These are phyloP conservation scores for Asterionellopsis glacialis DNA, from an alignment of 108 stramenopile species.

Conservation along the genomic window DNA sequence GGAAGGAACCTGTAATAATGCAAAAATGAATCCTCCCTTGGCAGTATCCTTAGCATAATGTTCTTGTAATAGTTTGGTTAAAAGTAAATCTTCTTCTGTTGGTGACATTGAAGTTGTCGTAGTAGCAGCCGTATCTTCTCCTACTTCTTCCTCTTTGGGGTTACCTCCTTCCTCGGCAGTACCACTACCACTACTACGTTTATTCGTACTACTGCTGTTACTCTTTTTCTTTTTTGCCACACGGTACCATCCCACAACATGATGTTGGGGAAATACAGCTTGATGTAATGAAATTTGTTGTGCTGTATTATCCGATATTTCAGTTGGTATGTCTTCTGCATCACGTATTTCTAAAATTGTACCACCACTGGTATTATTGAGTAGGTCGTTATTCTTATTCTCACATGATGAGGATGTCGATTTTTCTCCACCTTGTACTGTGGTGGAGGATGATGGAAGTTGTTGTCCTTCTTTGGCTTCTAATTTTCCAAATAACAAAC, in stretches of 20 bases:
- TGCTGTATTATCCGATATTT: conserved; percentile 30
- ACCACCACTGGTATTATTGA: neutral
- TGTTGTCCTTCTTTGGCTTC: no score
- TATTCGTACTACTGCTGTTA: no score
- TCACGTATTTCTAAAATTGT: conserved; percentile 23
- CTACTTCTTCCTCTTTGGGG: no score
- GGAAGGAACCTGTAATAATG: conserved; percentile 25
- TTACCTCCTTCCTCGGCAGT: no score
- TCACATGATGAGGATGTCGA: conserved; percentile 16
- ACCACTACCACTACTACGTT: no score
- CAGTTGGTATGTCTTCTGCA: conserved; percentile 38
- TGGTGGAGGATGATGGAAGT: no score
- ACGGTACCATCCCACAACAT: conserved; percentile 82
- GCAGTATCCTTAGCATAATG: conserved; percentile 23
- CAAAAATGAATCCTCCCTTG: conserved; percentile 18
- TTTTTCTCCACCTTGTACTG: neutral
- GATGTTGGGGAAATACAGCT: conserved; percentile 72
- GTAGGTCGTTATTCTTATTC: conserved; percentile 28
- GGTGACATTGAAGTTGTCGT: conserved; percentile 17
- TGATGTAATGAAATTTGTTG: conserved; percentile 68
- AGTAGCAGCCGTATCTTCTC: neutral
- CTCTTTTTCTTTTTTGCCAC: conserved; percentile 13
- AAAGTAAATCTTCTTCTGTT: conserved; percentile 44
- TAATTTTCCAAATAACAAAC: conserved; percentile 52
- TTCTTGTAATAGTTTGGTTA: conserved; percentile 31